These are phyloP conservation scores for Solanum bukasovii DNA, from an alignment of 257 asterid species.

Conservation along the genomic window DNA sequence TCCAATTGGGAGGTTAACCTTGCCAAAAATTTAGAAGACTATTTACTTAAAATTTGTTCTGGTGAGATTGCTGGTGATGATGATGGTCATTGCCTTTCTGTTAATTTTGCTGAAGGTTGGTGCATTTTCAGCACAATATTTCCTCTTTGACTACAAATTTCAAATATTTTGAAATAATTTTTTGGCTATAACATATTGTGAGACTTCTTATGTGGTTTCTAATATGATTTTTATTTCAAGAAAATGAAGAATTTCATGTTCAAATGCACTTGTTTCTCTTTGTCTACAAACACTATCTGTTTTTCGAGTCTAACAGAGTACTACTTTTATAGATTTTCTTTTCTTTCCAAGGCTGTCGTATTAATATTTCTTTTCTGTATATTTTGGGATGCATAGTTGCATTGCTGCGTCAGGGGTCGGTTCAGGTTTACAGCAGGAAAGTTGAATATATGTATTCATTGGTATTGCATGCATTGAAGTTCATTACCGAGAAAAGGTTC, in stretches of 20 bases:
- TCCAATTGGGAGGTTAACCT: background rate
- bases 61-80: slow-evolving; percentile 54
- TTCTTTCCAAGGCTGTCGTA: background rate
- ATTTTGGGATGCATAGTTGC: slow-evolving; percentile 36
- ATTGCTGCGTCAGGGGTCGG: slow-evolving; percentile 81
- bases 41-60: slow-evolving; percentile 68
- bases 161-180: too few species aligned
- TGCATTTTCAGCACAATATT: background rate
- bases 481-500: background rate
- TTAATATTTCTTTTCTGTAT: background rate
- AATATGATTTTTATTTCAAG: too few species aligned
- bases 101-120: slow-evolving; percentile 88
- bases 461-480: slow-evolving; percentile 71
- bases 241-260: too few species aligned
- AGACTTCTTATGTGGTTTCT: background rate
- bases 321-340: background rate
- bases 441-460: slow-evolving; percentile 80
- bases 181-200: background rate
- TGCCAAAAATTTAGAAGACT: slow-evolving; percentile 66
- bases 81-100: slow-evolving; percentile 24
- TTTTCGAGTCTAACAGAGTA: background rate
- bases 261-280: background rate
- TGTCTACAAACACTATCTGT: background rate
- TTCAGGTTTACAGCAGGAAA: slow-evolving; percentile 40
- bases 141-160: background rate